Conservation (phyloP, 164 flowering plant species). For the Cinnamomum chago region DNA sequence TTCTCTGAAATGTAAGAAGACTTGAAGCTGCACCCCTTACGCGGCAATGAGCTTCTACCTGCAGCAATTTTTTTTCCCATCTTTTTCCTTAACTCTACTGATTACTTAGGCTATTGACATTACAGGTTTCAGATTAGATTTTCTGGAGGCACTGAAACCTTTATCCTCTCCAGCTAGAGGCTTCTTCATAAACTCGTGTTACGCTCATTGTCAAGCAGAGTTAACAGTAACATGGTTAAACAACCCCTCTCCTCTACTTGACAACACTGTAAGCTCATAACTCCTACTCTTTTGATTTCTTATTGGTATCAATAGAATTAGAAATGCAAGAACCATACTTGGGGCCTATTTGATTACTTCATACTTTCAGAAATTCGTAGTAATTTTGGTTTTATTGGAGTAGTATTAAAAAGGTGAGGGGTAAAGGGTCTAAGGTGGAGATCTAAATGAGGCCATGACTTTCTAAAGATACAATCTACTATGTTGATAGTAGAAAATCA, state of each 20-base stretch:
- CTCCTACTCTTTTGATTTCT: not conserved
- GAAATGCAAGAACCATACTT: not conserved
- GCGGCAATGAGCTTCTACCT: not conserved
- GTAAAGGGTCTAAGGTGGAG: too few species aligned
- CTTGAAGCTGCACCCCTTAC: not conserved
- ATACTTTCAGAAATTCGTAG: too few species aligned
- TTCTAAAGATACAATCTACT: too few species aligned
- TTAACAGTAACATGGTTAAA: conserved; percentile 74
- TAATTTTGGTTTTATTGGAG: too few species aligned
- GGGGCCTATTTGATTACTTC: too few species aligned
- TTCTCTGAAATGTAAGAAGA: too few species aligned
- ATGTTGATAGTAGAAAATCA: too few species aligned
- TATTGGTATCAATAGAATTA: too few species aligned
- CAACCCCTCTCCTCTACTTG: conserved; percentile 43
- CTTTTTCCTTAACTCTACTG: not conserved
- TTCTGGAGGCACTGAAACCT: conserved; percentile 49
- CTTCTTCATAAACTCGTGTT: conserved; percentile 73
- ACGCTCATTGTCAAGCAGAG: conserved; percentile 87
- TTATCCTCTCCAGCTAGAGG: conserved; percentile 47
- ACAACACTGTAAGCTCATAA: conserved; percentile 39
- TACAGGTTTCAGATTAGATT: conserved; percentile 59
- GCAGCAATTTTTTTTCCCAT: not conserved
- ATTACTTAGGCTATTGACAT: not conserved
- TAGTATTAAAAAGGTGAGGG: too few species aligned
- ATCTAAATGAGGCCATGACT: too few species aligned